phyloP scores from a whole-genome alignment of 371 early-diverging fungal genomes.

The Rhizomucor pusillus region DNA sequence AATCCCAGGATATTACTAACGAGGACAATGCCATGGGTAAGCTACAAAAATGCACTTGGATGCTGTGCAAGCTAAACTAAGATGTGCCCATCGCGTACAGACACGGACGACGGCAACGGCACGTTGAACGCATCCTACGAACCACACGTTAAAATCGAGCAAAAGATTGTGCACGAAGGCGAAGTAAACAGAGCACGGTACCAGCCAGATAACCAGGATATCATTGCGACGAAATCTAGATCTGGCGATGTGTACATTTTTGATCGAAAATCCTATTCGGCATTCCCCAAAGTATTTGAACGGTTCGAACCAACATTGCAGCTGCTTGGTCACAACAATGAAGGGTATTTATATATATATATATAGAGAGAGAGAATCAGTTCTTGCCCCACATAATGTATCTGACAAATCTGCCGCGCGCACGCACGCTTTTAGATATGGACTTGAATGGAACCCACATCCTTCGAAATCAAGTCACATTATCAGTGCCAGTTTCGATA shows the following conservation, averaged over 20 bases:
- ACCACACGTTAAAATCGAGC: slow-evolving; percentile 75
- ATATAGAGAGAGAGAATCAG: slow-evolving; percentile 1
- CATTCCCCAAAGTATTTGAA: slow-evolving; percentile 65
- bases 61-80: too few species aligned
- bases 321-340: slow-evolving; percentile 87
- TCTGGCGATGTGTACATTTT: slow-evolving; percentile 91
- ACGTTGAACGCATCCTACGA: slow-evolving; percentile 70
- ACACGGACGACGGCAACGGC: slow-evolving; percentile 54
- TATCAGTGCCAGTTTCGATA: slow-evolving; percentile 88
- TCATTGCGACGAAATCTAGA: slow-evolving; percentile 94
- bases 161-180: slow-evolving; percentile 90
- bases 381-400: not conserved
- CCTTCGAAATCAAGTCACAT: slow-evolving; percentile 57
- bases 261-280: slow-evolving; percentile 91
- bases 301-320: slow-evolving; percentile 81
- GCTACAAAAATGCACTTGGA: not conserved
- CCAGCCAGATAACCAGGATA: slow-evolving; percentile 89
- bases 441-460: slow-evolving; percentile 73
- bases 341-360: slow-evolving; percentile 69
- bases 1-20: slow-evolving; percentile 57
- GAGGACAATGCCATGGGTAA: slow-evolving; percentile 72
- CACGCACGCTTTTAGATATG: slow-evolving; percentile 51
- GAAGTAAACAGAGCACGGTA: slow-evolving; percentile 96
- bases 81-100: not conserved
- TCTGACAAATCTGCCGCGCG: not conserved